Percentiles rank a stretch among this genome's conserved stretches.
phyloP scores from a whole-genome alignment of 2,329 filamentous ascomycete species.

The Hirsutella minnesotensis region DNA sequence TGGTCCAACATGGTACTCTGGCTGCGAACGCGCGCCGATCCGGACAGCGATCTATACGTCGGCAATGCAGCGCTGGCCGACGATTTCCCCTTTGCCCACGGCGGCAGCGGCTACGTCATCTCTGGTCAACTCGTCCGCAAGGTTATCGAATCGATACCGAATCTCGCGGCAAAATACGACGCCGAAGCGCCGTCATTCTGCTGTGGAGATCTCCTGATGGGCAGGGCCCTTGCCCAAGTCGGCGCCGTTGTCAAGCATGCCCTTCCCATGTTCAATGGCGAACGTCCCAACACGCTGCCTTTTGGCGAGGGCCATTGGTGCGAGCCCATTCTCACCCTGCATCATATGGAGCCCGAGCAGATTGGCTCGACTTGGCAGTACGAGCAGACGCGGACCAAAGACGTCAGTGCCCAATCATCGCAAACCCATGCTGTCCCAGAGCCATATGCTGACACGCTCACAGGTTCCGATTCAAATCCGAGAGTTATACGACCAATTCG shows the following conservation, averaged over 20 bases:
- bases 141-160: conserved; percentile 29
- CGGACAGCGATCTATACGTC: conserved; percentile 32
- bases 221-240: conserved; percentile 32
- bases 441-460: not conserved
- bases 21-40: conserved; percentile 30
- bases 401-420: conserved; percentile 19
- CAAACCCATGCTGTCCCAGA: conserved; percentile 8
- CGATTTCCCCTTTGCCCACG: conserved; percentile 39
- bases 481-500: conserved; percentile 37
- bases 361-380: conserved; percentile 40
- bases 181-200: conserved; percentile 29
- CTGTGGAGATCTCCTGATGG: conserved; percentile 41
- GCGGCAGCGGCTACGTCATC: conserved; percentile 45
- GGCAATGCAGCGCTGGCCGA: conserved; percentile 37
- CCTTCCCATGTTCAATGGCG: conserved; percentile 43
- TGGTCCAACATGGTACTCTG: conserved; percentile 41
- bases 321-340: conserved; percentile 45
- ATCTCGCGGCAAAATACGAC: conserved; percentile 35
- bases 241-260: conserved; percentile 29
- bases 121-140: conserved; percentile 38
- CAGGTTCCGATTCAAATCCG: conserved; percentile 32
- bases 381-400: conserved; percentile 33
- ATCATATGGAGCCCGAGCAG: conserved; percentile 41
- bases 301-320: conserved; percentile 40
- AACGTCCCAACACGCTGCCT: conserved; percentile 39